phyloP scores from a whole-genome alignment of 2,329 filamentous ascomycete genomes.

The Alternaria sp. region DNA sequence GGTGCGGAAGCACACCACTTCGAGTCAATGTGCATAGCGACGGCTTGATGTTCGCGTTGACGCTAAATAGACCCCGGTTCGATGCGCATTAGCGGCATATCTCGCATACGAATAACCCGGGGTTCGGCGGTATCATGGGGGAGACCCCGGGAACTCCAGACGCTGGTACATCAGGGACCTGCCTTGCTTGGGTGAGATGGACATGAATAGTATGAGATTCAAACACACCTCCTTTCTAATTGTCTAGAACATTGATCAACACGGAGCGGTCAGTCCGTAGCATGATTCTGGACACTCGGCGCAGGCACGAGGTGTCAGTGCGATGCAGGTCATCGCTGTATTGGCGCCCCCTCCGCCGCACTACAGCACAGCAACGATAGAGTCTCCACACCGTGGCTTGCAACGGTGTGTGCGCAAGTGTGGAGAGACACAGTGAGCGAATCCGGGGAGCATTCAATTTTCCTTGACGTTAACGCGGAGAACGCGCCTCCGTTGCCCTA shows the following conservation, averaged over 20 bases:
- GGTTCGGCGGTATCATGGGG: slow-evolving; percentile 10
- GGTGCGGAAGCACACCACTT: slow-evolving; percentile 10
- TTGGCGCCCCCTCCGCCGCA: neutral
- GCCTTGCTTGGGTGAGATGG: slow-evolving; percentile 2
- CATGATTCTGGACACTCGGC: neutral
- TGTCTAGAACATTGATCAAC: slow-evolving; percentile 1
- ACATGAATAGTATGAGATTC: slow-evolving; percentile 1
- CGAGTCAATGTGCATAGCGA: slow-evolving; percentile 9
- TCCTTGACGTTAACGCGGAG: slow-evolving; percentile 9
- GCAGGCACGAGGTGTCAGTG: slow-evolving; percentile 10
- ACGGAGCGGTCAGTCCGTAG: slow-evolving; percentile 3
- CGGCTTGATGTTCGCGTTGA: slow-evolving; percentile 20
- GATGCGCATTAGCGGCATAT: slow-evolving; percentile 11
- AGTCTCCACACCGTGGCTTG: slow-evolving; percentile 10
- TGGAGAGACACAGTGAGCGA: neutral
- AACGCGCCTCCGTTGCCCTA: slow-evolving; percentile 10
- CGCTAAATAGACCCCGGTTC: slow-evolving; percentile 6
- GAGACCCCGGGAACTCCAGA: slow-evolving; percentile 8
- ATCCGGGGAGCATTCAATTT: slow-evolving; percentile 8
- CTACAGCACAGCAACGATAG: neutral
- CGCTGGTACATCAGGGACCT: slow-evolving; percentile 5
- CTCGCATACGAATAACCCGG: slow-evolving; percentile 28
- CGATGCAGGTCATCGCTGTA: slow-evolving; percentile 6
- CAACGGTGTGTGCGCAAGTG: slow-evolving; percentile 4
- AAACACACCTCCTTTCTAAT: neutral